Evolutionary conservation across 2,329 filamentous ascomycete species (phyloP), one percentile per base, ranked within the genome.

Genomic region (Monosporascus sp.): DNA sequence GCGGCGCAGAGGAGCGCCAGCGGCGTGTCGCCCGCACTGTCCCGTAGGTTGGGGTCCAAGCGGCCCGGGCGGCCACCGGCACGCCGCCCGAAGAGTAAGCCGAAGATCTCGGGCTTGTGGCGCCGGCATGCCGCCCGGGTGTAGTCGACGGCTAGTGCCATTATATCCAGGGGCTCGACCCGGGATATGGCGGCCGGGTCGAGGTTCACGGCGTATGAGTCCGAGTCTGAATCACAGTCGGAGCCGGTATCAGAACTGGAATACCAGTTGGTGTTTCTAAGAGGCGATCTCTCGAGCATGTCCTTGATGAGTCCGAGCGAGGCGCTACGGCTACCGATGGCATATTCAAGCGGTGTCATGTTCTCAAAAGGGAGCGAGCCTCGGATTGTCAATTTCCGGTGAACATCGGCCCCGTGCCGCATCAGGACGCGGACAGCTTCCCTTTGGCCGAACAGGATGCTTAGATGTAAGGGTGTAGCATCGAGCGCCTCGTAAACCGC

Each of bases 311-410:
- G 31, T 5, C 18, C 17, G 7, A 54, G 1, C 9, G 55, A 47
- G n/a, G 53, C 52, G 31, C 47, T 51, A 8, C 24, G 42, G 14
- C 22, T 25, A 3, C 49, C 39, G 25, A 63, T 61, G 7, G 60
- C 60, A 52, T 56, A 63, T 44, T 51, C 56, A 8, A 63, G 47
- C 24, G 60, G 58, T 14, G 58, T 60, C 22, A 54, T 54, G 27
- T 56, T 53, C 24, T 54, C 53, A 14, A 48, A 59, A 44, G 24
- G 48, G 11, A 24, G 47, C n/a, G 18, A 15, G 15, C 34, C 18
- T 49, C 41, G 17, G 24, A 42, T 15, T 9, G n/a, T 20, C 17
- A 60, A 45, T 31, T 18, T 37, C 18, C 51, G 47, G 24, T 62
- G 60, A 15, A 58, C 49, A 49, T 60, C 8, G 18, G 41, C 42